Base-by-base conservation (phyloP, 2,329 filamentous ascomycete genomes). In the Penicillium italicum region DNA sequence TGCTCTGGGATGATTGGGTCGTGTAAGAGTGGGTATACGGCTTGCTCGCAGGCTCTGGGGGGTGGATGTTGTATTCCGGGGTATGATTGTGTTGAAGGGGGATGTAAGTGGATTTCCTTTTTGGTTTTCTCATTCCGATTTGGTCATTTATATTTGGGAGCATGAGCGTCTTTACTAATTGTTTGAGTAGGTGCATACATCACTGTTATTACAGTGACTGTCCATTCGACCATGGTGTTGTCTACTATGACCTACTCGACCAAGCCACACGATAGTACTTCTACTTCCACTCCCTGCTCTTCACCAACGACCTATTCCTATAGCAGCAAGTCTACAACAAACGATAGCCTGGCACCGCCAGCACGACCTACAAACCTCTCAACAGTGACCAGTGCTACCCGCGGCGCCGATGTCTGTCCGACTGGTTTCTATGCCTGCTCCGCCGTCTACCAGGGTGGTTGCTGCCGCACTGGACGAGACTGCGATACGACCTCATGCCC, bases 391-490 rank as follows among this genome's bases (percentile, higher is more conserved):
- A 69, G 77, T 49, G 57, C 57, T 18, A 62, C 66, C 40, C 59
- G 65, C 45, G 68, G 62, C 5, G 63, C 67, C 16, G 73, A 71
- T 9, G 67, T 81, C 64, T 97, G 93, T 65, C 93, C 93, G 0
- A 92, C 87, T 0, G 92, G 92, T 2, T 97, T 92, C 78, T 97
- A 97, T 73, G 87, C 90, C 48, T 97, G 93, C 73, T 84, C 87
- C 2, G 93, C 93, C 2, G 85, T 86, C 57, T 90, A 92, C 56
- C 78, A 82, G 2, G 91, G 89, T 14, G 91, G 91, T 20, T 97
- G 93, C 77, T 97, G 93, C 75, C 88, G 89, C 55, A 91, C 90
- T 0, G 92, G 91, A 2, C 85, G 92, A 20, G 83, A 96, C 74
- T 97, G 93, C 74, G 84, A 88, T 57, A 88, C 86, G 0, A 89